Evolutionary conservation across 176 grass and related monocot species (phyloP), one percentile per base, ranked within the genome.

Genomic region (Phoenix roebelenii): DNA sequence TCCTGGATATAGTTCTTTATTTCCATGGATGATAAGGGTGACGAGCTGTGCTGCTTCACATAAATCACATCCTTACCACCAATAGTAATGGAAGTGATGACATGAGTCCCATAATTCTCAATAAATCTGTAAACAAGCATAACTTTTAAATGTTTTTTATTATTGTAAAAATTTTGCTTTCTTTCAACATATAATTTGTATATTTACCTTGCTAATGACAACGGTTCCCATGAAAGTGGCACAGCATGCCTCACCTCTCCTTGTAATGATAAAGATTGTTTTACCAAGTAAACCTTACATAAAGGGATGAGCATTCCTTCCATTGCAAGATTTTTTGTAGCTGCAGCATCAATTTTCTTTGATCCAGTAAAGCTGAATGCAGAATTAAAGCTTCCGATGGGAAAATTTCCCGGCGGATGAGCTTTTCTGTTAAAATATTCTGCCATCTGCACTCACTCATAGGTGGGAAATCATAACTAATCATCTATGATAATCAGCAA

Each of bases 51-150:
- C 78, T 89, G 77, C 66, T 80, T 89, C 59, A 89, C 52, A 51
- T 80, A 89, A 77, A 80, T 80, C 52, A 74, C 68, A 32, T 89
- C 80, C 66, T 89, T 84, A 16, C 85, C 85, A 25, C 85, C 85
- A 62, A 89, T 57, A 25, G 73, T 77, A 77, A 89, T 73, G 12
- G 80, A 84, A 3, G 56, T 80, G 55, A 89, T 66, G 52, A 89
- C 60, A 77, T 89, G 85, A 17, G 85, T 89, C 16, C 85, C 85
- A 54, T 84, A 84, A 60, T 73, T 89, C 68, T 84, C 80, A 70
- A 89, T 89, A 74, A 89, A 89, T 69, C 85, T 89, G 76, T 70
- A 58, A 69, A 73, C 15, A 72, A 54, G 18, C 4, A 50, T 50
- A 57, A 71, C 5, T 29, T 25, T 76, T 59, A 76, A 18, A 23